Evolutionary conservation across 1,284 basidiomycete genomes (phyloP).

Genomic region (Trametes pubescens): DNA sequence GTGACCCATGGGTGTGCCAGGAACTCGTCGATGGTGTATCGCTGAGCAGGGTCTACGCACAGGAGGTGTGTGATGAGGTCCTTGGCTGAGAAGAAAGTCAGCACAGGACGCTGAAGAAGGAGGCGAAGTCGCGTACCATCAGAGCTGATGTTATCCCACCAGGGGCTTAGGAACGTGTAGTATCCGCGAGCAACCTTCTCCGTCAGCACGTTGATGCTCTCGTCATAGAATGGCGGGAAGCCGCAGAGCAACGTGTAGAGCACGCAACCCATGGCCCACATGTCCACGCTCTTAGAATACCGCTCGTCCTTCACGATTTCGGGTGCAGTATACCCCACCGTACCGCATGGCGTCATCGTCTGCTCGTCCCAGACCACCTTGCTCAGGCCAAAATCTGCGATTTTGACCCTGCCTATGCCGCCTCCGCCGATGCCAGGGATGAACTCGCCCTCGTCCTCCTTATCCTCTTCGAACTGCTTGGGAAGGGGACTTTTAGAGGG

Average conservation of each 20-base stretch:
- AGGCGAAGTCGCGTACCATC: constrained; percentile 59
- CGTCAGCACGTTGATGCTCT: constrained; percentile 97
- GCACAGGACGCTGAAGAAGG: constrained; percentile 19
- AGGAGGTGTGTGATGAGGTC: constrained; percentile 95
- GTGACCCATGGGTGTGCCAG: constrained; percentile 96
- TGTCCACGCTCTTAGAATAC: constrained; percentile 98
- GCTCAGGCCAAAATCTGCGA: constrained; percentile 97
- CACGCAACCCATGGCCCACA: constrained; percentile 99
- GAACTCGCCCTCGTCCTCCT: constrained; percentile 98
- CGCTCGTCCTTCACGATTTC: constrained; percentile 99
- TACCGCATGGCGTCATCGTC: constrained; percentile 99
- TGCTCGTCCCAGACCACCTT: constrained; percentile 99
- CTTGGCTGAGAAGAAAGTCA: constrained; percentile 70
- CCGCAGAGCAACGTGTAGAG: constrained; percentile 99
- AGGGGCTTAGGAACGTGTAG: constrained; percentile 98
- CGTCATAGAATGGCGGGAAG: constrained; percentile 99
- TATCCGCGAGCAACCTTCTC: constrained; percentile 98
- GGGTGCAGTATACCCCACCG: constrained; percentile 98
- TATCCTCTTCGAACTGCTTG: constrained; percentile 97
- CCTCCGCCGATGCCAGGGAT: constrained; percentile 92
- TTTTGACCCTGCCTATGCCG: constrained; percentile 97
- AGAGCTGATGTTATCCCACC: constrained; percentile 97
- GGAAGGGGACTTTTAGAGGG: constrained; percentile 82
- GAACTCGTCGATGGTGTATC: constrained; percentile 99
- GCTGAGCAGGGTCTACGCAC: constrained; percentile 94